These are phyloP conservation scores for Globisporangium apiculatum DNA, from an alignment of 352 stramenopile species.

Conservation along the genomic window DNA sequence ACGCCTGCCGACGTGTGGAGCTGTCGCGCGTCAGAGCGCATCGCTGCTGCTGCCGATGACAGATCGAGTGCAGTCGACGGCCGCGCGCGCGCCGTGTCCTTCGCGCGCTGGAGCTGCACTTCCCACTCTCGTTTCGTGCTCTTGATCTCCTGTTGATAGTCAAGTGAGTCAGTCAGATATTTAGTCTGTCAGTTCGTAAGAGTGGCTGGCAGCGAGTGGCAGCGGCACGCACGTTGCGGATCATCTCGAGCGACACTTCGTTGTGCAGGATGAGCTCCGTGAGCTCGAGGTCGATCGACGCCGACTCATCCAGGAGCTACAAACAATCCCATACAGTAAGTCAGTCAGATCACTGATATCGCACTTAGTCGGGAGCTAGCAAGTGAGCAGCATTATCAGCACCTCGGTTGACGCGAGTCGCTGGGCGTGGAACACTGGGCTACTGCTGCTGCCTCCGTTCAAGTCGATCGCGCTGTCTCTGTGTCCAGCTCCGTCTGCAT, in stretches of 20 bases:
- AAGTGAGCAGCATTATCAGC: neutral
- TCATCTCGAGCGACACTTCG: conserved; percentile 77
- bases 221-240: conserved; percentile 44
- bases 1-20: conserved; percentile 54
- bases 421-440: neutral
- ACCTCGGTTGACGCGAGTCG: conserved; percentile 11
- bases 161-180: neutral
- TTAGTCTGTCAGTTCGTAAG: neutral
- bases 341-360: neutral
- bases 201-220: neutral
- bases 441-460: no score
- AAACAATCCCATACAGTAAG: neutral
- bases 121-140: conserved; percentile 78
- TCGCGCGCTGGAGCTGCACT: conserved; percentile 42
- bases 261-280: conserved; percentile 83
- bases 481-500: no score
- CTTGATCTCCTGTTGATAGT: conserved; percentile 48
- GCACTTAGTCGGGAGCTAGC: neutral
- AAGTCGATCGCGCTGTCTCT: neutral
- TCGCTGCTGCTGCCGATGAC: conserved; percentile 2
- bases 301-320: conserved; percentile 67
- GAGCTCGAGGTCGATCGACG: conserved; percentile 65
- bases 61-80: conserved; percentile 54
- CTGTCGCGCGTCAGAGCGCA: conserved; percentile 14
- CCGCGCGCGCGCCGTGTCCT: conserved; percentile 29